Conservation (phyloP, 2,329 filamentous ascomycete genomes). For the Cordyceps cicadae region DNA sequence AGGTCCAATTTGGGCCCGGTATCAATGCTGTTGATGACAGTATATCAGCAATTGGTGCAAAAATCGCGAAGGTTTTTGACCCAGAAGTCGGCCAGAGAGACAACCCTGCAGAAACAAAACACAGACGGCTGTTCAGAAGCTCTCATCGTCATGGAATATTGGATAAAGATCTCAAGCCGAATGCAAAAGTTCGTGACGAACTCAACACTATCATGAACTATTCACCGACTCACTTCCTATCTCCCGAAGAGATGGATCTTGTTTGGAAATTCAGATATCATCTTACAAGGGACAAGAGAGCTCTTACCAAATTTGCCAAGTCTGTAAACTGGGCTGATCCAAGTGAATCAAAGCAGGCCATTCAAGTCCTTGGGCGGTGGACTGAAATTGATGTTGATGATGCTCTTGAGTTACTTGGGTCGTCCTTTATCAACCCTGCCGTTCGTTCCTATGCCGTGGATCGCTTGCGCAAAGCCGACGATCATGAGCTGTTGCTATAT, state of each 20-base stretch:
- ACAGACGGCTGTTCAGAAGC: slow-evolving; percentile 82
- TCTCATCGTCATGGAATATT: slow-evolving; percentile 85
- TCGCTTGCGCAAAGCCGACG: slow-evolving; percentile 81
- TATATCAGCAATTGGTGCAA: slow-evolving; percentile 41
- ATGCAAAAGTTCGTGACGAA: slow-evolving; percentile 90
- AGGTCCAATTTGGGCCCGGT: slow-evolving; percentile 83
- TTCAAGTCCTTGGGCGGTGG: slow-evolving; percentile 86
- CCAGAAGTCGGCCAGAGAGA: slow-evolving; percentile 83
- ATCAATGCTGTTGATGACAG: slow-evolving; percentile 61
- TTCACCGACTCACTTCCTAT: slow-evolving; percentile 81
- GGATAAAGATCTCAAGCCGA: slow-evolving; percentile 91
- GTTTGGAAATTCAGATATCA: slow-evolving; percentile 98
- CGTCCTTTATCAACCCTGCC: slow-evolving; percentile 78
- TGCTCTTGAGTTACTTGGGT: slow-evolving; percentile 85
- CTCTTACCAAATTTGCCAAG: slow-evolving; percentile 95
- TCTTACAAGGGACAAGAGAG: slow-evolving; percentile 81
- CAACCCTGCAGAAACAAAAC: slow-evolving; percentile 93
- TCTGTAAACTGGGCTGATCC: slow-evolving; percentile 90
- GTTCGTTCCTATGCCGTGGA: slow-evolving; percentile 93
- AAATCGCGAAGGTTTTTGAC: slow-evolving; percentile 81
- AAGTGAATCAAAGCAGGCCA: slow-evolving; percentile 78
- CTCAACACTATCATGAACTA: slow-evolving; percentile 87
- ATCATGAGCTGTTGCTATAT: slow-evolving; percentile 84
- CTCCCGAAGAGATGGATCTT: slow-evolving; percentile 86
- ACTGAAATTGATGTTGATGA: slow-evolving; percentile 96